Percentiles rank a stretch among this genome's conserved stretches.
phyloP scores from a whole-genome alignment of 2,329 filamentous ascomycete genomes.

The Aschersonia sp. region DNA sequence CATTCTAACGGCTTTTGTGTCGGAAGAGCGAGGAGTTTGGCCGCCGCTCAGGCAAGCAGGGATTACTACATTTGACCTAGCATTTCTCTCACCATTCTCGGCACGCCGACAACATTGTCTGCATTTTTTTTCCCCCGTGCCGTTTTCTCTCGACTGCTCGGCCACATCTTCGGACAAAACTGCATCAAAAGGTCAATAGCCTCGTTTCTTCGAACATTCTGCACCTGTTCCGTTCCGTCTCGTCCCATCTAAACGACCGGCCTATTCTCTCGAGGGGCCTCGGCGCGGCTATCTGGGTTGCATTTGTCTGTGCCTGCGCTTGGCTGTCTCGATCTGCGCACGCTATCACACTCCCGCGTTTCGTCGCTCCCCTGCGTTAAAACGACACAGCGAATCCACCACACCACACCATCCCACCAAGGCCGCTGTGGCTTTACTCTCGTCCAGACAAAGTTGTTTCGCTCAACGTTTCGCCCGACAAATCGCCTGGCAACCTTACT shows the following conservation, averaged over 20 bases:
- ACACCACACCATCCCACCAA: not conserved
- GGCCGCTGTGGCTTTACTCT: not conserved
- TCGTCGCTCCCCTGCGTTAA: not conserved
- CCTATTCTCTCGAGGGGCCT: not conserved
- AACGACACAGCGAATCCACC: not conserved
- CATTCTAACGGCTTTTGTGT: not conserved
- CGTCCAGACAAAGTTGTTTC: not conserved
- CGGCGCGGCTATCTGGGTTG: not conserved
- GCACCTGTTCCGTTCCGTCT: not conserved
- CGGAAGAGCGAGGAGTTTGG: not conserved
- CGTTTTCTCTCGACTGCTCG: too few relatives aligned
- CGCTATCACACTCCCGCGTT: conserved; percentile 1
- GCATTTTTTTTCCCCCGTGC: too few relatives aligned
- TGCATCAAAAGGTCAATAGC: not conserved
- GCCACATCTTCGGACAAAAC: not conserved
- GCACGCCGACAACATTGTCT: too few relatives aligned
- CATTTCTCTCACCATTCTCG: too few relatives aligned
- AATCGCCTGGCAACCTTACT: not conserved
- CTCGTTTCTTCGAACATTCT: not conserved
- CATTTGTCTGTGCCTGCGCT: not conserved
- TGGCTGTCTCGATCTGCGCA: not conserved
- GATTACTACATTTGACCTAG: too few relatives aligned
- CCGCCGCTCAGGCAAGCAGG: not conserved
- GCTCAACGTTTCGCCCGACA: not conserved
- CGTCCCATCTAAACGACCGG: not conserved